A percentile compares a stretch with the other conserved stretches of the same genome.
phyloP scores from a whole-genome alignment of 352 stramenopile genomes.

The Phytophthora tentaculata region DNA sequence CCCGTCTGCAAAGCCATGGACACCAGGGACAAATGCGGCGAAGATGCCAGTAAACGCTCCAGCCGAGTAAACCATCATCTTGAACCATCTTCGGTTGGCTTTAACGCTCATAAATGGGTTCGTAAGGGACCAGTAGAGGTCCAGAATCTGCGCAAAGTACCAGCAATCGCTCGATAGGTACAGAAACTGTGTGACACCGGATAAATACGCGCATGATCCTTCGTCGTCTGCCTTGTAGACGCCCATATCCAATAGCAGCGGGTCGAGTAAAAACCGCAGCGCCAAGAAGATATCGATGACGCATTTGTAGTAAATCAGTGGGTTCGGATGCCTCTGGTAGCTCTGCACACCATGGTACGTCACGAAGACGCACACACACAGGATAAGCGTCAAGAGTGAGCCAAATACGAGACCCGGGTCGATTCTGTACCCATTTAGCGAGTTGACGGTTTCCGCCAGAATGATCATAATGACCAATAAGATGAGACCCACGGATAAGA shows the following conservation, averaged over 20 bases:
- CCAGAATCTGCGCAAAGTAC: conserved; percentile 84
- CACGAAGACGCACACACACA: conserved; percentile 75
- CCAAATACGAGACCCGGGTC: conserved; percentile 78
- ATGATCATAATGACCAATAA: conserved; percentile 51
- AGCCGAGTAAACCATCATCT: conserved; percentile 59
- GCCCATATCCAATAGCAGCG: conserved; percentile 55
- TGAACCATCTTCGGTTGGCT: conserved; percentile 65
- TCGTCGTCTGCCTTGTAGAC: conserved; percentile 46
- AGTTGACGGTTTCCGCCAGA: conserved; percentile 40
- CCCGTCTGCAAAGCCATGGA: conserved; percentile 71
- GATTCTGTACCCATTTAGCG: conserved; percentile 89
- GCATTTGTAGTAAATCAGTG: conserved; percentile 87
- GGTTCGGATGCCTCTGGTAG: conserved; percentile 82
- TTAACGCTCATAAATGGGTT: conserved; percentile 89
- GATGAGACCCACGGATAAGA: conserved; percentile 47
- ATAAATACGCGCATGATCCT: conserved; percentile 61
- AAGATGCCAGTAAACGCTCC: conserved; percentile 50
- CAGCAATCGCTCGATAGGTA: conserved; percentile 81
- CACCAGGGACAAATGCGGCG: conserved; percentile 34
- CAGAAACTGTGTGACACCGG: conserved; percentile 79
- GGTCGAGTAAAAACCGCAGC: conserved; percentile 77
- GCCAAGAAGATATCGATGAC: conserved; percentile 76
- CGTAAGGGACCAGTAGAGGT: conserved; percentile 76
- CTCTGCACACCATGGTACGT: conserved; percentile 81
- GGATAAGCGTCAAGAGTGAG: conserved; percentile 73